phyloP scores from a whole-genome alignment of 1,139 yeast species.

The Magnusiomyces fungicola region DNA sequence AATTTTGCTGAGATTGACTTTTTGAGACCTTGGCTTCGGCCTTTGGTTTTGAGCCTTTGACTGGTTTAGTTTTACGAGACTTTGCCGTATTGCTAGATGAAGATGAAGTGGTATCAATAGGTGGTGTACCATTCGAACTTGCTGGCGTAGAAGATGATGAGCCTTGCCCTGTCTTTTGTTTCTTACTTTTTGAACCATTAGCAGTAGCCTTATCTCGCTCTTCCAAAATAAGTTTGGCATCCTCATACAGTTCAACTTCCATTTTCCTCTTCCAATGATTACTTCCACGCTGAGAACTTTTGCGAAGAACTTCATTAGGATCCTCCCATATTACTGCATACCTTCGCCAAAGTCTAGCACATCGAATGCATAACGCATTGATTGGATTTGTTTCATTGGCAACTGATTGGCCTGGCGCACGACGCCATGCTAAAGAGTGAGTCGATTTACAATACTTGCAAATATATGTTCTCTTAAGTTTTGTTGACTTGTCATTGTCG shows the following conservation, averaged over 20 bases:
- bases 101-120: too few species aligned
- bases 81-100: not conserved
- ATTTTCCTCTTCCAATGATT: conserved; percentile 52
- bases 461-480: conserved; percentile 36
- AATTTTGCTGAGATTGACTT: not conserved
- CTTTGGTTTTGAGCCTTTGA: too few species aligned
- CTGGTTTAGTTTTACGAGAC: too few species aligned
- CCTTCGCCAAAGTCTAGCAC: conserved; percentile 87
- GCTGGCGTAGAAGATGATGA: too few species aligned
- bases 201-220: conserved; percentile 29
- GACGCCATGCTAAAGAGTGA: conserved; percentile 56
- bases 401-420: conserved; percentile 56
- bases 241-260: conserved; percentile 67
- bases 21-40: not conserved
- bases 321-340: conserved; percentile 89
- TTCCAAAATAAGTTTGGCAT: conserved; percentile 50
- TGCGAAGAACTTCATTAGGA: conserved; percentile 60
- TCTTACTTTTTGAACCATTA: not conserved
- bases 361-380: conserved; percentile 68
- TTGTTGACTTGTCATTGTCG: conserved; percentile 43
- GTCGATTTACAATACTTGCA: conserved; percentile 61
- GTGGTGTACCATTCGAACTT: too few species aligned
- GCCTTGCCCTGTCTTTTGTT: not conserved
- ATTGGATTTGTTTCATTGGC: conserved; percentile 33
- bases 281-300: conserved; percentile 37